phyloP scores from a whole-genome alignment of 1,139 yeast species.

The Chernovozyma sophiae-reginae region DNA sequence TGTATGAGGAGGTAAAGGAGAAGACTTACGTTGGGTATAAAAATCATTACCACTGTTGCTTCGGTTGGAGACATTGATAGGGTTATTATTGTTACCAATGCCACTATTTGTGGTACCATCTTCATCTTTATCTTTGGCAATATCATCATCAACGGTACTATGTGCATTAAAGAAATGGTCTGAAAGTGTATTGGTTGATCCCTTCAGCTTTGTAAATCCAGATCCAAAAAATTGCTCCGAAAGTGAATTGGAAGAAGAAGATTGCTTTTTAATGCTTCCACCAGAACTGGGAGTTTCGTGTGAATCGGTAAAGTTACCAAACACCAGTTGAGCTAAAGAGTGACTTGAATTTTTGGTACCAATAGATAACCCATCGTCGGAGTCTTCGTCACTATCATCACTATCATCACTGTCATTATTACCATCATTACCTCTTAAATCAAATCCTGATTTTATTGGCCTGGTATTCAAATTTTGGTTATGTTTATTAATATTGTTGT shows the following conservation, averaged over 20 bases:
- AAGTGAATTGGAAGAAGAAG: constrained; percentile 38
- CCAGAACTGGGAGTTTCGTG: background rate
- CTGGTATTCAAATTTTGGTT: background rate
- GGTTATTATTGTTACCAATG: background rate
- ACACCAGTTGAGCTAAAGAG: constrained; percentile 45
- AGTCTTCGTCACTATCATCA: constrained; percentile 9
- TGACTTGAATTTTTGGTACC: constrained; percentile 41
- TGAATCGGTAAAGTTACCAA: constrained; percentile 12
- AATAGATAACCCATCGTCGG: constrained; percentile 38
- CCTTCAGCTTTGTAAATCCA: constrained; percentile 9
- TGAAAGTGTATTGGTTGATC: constrained; percentile 14
- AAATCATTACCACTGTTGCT: background rate
- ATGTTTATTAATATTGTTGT: constrained; percentile 5
- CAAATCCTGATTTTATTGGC: background rate
- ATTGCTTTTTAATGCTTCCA: constrained; percentile 36
- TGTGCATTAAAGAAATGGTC: constrained; percentile 16
- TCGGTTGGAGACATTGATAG: no score
- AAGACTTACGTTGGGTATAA: constrained; percentile 30
- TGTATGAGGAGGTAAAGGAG: constrained; percentile 45
- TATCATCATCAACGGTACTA: background rate
- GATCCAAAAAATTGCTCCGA: constrained; percentile 30
- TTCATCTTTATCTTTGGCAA: background rate
- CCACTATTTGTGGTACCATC: background rate
- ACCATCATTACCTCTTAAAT: background rate
- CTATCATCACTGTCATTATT: background rate